These are phyloP conservation scores for Pestalotiopsis sp. DNA, from an alignment of 2,329 filamentous ascomycete genomes.

Conservation along the genomic window DNA sequence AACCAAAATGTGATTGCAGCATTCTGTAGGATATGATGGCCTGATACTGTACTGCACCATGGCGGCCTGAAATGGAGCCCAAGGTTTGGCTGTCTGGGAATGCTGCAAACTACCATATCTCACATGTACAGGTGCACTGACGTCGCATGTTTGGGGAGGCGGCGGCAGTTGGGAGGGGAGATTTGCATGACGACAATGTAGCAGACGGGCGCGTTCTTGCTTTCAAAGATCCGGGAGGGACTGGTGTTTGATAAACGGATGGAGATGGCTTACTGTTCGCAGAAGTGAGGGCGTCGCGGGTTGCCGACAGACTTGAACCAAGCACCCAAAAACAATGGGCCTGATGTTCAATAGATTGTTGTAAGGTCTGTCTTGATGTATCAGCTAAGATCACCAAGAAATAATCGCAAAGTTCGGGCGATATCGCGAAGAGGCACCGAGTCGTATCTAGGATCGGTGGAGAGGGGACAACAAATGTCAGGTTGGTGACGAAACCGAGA, in stretches of 20 bases:
- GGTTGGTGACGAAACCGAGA: not conserved
- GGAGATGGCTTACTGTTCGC: conserved; percentile 10
- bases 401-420: not conserved
- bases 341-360: not conserved
- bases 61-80: not conserved
- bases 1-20: not conserved
- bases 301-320: not conserved
- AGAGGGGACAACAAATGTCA: not conserved
- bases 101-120: not conserved
- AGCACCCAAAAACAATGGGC: not conserved
- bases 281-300: not conserved
- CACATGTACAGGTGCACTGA: not conserved
- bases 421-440: not conserved
- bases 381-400: conserved; percentile 19
- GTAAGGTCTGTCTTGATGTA: conserved; percentile 7
- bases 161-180: not conserved
- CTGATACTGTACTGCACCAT: not conserved
- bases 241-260: not conserved
- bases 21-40: not conserved
- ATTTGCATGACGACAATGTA: conserved; percentile 5
- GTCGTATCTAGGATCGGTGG: not conserved
- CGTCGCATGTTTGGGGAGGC: not conserved
- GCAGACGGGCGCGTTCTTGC: not conserved
- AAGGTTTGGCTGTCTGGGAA: not conserved
- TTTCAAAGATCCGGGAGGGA: not conserved